Evolutionary conservation across 345 rosid species (phyloP).

Genomic region (Eucalyptus microcorys): DNA sequence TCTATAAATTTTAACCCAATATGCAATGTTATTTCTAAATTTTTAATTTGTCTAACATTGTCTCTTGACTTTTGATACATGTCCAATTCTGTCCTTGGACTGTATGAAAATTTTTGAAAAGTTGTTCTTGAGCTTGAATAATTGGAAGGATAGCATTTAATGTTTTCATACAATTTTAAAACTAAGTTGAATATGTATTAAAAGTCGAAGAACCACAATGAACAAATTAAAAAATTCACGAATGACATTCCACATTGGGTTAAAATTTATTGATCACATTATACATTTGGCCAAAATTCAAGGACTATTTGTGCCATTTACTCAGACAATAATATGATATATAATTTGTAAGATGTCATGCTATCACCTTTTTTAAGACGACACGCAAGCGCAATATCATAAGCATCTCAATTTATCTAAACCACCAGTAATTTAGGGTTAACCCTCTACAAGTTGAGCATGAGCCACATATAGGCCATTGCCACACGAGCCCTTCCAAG

Average conservation of each 20-base stretch:
- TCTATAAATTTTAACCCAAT: no score
- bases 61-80: no score
- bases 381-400: background rate
- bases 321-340: background rate
- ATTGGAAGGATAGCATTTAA: background rate
- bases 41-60: background rate
- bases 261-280: background rate
- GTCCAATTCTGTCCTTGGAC: accelerated
- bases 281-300: background rate
- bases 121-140: background rate
- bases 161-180: no score
- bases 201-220: background rate
- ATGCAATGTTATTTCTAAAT: no score
- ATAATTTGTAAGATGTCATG: background rate
- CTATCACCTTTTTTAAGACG: background rate
- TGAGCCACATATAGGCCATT: background rate
- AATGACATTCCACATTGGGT: no score
- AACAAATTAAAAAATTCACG: no score
- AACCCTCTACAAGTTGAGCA: background rate
- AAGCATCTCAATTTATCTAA: background rate
- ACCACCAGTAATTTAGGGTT: background rate
- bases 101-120: no score
- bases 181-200: no score
- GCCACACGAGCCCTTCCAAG: background rate
- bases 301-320: no score